These are phyloP conservation scores for Sporothrix inflata DNA, from an alignment of 2,329 filamentous ascomycete species.

Conservation along the genomic window DNA sequence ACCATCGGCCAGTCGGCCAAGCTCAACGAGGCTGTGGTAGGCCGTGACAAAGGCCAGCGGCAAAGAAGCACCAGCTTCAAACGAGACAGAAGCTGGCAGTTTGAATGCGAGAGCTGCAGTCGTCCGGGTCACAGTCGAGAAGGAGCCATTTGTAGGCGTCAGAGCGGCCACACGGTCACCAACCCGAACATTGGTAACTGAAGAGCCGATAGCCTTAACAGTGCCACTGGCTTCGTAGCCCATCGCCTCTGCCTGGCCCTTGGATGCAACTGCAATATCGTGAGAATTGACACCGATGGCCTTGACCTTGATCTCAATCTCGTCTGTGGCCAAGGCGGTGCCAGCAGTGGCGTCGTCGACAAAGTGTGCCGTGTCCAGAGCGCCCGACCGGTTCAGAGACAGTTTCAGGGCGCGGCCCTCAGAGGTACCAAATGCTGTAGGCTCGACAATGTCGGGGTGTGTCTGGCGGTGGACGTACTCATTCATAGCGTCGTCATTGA, in stretches of 20 bases:
- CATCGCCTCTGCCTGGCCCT: constrained; percentile 43
- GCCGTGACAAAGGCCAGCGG: constrained; percentile 49
- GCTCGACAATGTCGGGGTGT: constrained; percentile 44
- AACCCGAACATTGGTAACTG: constrained; percentile 35
- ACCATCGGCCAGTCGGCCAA: constrained; percentile 44
- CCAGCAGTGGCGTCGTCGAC: constrained; percentile 42
- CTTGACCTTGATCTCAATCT: constrained; percentile 50
- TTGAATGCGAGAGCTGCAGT: constrained; percentile 39
- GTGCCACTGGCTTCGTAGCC: constrained; percentile 49
- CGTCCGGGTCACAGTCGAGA: constrained; percentile 43
- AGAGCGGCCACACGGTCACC: constrained; percentile 46
- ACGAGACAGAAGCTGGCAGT: constrained; percentile 45
- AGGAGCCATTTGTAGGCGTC: constrained; percentile 40
- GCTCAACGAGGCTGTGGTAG: constrained; percentile 45
- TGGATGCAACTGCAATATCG: constrained; percentile 51
- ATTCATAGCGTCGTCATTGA: constrained; percentile 48
- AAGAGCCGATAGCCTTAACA: constrained; percentile 38
- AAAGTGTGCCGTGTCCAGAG: constrained; percentile 47
- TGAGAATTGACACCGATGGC: constrained; percentile 50
- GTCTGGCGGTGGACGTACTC: constrained; percentile 50
- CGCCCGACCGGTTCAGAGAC: constrained; percentile 46
- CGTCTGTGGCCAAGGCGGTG: constrained; percentile 40
- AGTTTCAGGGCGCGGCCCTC: constrained; percentile 42
- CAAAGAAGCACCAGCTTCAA: constrained; percentile 46
- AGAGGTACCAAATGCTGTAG: constrained; percentile 48